Evolutionary conservation across 306 rosid species (phyloP), one percentile per base, ranked within the genome.

Genomic region (Senna siamea): DNA sequence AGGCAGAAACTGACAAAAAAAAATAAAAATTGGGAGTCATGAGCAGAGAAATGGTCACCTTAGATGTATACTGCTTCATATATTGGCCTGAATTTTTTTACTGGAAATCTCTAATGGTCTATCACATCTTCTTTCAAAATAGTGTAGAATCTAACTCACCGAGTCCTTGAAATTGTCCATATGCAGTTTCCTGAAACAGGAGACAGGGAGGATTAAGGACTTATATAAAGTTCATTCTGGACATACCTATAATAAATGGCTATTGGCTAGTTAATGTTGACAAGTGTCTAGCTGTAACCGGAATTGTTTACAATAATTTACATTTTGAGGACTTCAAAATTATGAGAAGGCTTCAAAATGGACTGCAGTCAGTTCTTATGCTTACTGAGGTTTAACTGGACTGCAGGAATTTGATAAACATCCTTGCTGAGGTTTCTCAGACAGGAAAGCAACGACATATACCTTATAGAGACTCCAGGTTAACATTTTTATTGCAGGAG

Each of bases 351-450:
- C 18, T 28, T 15, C 40, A 58, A 58, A 28, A 6, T 30, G 19
- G 64, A 5, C 30, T 47, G 15, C 10, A n/a, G 60, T 68, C 37
- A 68, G 47, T 10, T 47, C 76, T 22, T 64, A 52, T 56, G 63
- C 85, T 80, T 9, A 84, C 73, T 9, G 63, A 47, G 18, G 28
- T 35, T 41, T 69, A 63, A 62, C 68, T 44, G 75, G 68, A 76
- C 58, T 89, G 86, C 95, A 95, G 98, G 92, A 95, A 92, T 84
- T 85, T 95, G 87, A 95, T 95, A 71, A 95, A 95, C 86, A 95
- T 95, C 70, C 99, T 95, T 34, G 99, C 99, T 11, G 99, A 95
- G 87, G 85, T 95, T 84, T 95, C 99, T 78, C 99, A 92, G 78
- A 87, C 96, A 22, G 99, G 99, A 83, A 95, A 87, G 81, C 99